Evolutionary conservation across 116 monocot genomes (phyloP), one percentile per base, ranked within the genome.

Genomic region (Posidonia oceanica): DNA sequence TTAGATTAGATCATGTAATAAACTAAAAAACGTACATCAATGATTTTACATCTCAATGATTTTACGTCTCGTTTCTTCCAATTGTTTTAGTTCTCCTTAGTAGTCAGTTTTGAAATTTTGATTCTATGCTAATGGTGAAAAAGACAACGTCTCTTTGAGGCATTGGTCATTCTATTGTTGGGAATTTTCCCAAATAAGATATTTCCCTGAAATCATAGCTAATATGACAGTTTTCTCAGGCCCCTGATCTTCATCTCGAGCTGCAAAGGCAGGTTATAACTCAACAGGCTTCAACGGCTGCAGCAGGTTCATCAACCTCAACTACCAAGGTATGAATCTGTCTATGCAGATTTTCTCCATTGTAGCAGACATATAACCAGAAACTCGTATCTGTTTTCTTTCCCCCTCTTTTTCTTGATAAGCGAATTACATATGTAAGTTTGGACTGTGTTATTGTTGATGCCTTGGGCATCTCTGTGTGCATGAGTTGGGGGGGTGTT

Each of bases 201-300:
- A 23, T 36, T 29, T 61, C 7, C 3, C 1, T 5, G 61, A 36
- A 21, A 36, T 23, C 0, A 14, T 29, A 5, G 23, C 22, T 67
- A 52, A 21, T 21, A 13, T 51, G 10, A 69, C 70, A 55, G 14
- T 59, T 72, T 63, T 61, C 15, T 55, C 68, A 88, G 84, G 88
- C 82, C 38, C 88, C 82, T 16, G 88, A 88, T 37, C 77, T 84
- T 67, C 82, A 88, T 75, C 67, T 81, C 60, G 87, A 87, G 74
- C 40, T 87, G 36, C 87, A 87, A 68, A 83, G 73, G 63, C 87
- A 87, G 59, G 73, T 83, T 74, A 73, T 60, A 14, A 70, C 42
- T 44, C 87, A 82, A 74, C 83, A 80, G 57, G 62, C 67, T 58
- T 14, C 76, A 64, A 68, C 70, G 36, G 44, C 61, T 29, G 42